These are phyloP conservation scores for Mycena floridula DNA, from an alignment of 768 basidiomycete genomes.

Conservation along the genomic window DNA sequence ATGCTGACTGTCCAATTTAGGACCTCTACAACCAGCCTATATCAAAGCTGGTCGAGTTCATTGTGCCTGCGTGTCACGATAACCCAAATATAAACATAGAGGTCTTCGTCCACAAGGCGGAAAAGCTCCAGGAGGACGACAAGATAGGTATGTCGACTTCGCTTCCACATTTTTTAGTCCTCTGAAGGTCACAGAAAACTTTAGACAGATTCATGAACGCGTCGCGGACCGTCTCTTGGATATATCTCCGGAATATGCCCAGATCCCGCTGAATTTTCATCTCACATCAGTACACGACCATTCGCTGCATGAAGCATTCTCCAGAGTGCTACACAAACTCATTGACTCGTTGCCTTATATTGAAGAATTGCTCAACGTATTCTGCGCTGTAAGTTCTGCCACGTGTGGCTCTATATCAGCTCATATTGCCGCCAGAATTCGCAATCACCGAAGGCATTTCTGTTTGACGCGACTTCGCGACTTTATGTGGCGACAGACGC, in stretches of 20 bases:
- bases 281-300: constrained; percentile 93
- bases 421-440: constrained; percentile 61
- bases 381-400: constrained; percentile 54
- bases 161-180: neutral
- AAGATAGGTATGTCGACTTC: constrained; percentile 59
- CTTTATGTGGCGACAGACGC: constrained; percentile 93
- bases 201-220: constrained; percentile 84
- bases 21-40: constrained; percentile 84
- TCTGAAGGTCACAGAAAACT: constrained; percentile 60
- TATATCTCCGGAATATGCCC: constrained; percentile 67
- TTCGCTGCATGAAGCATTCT: constrained; percentile 88
- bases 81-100: constrained; percentile 79
- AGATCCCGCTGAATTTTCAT: constrained; percentile 79
- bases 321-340: constrained; percentile 80
- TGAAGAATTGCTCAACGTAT: constrained; percentile 83
- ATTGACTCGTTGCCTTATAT: constrained; percentile 81
- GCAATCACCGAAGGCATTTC: constrained; percentile 87
- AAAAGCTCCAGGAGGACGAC: constrained; percentile 87
- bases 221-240: constrained; percentile 80
- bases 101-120: constrained; percentile 94
- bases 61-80: constrained; percentile 67
- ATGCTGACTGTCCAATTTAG: constrained; percentile 28
- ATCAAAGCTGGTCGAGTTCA: constrained; percentile 74
- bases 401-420: neutral
- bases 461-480: constrained; percentile 82